Conservation (phyloP, 495 filamentous ascomycete species). For the Hypoxylon intermedium region DNA sequence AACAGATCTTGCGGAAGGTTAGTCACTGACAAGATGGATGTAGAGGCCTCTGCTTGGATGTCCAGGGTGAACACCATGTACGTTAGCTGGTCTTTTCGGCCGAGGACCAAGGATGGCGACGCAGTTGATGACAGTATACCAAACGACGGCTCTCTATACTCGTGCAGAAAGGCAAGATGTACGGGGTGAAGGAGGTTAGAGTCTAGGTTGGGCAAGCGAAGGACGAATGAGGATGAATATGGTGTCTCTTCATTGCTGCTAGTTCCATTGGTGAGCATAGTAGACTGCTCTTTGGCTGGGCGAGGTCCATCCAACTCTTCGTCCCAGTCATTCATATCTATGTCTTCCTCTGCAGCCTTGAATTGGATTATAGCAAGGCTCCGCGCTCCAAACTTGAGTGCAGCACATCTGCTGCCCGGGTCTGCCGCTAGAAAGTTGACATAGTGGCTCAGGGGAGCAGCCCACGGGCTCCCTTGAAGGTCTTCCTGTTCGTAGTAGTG, state of each 20-base stretch:
- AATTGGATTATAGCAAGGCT: conserved; percentile 95
- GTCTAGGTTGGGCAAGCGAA: conserved; percentile 85
- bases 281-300: conserved; percentile 52
- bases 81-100: conserved; percentile 81
- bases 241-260: conserved; percentile 69
- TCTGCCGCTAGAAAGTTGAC: conserved; percentile 85
- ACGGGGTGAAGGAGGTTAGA: conserved; percentile 84
- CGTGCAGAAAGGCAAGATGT: conserved; percentile 90
- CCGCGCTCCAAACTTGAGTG: conserved; percentile 85
- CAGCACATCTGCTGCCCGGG: conserved; percentile 89
- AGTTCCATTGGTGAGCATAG: conserved; percentile 61
- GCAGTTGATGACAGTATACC: conserved; percentile 83
- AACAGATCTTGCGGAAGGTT: conserved; percentile 90
- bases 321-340: conserved; percentile 86
- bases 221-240: conserved; percentile 88
- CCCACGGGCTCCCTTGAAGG: conserved; percentile 75
- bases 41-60: conserved; percentile 90
- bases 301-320: conserved; percentile 71
- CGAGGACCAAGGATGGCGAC: conserved; percentile 74
- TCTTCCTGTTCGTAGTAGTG: conserved; percentile 98
- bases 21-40: conserved; percentile 83
- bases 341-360: conserved; percentile 86
- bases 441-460: conserved; percentile 69
- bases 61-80: conserved; percentile 97
- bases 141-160: conserved; percentile 97